Conservation (phyloP, 805 yeast species). For the Candida ortonii region DNA sequence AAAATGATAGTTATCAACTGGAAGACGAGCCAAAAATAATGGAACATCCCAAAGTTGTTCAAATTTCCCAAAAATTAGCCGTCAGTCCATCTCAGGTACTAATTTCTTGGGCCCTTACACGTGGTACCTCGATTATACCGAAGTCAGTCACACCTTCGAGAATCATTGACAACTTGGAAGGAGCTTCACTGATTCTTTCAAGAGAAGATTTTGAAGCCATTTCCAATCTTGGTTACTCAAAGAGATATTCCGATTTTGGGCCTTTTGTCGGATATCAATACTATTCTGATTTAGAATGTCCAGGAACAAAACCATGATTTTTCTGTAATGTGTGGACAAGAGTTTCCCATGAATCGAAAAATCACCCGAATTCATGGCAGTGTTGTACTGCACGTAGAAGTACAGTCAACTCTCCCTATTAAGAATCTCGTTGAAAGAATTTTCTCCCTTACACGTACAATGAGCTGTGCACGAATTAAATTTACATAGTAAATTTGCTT, state of each 20-base stretch:
- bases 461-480: too few species aligned
- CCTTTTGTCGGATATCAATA: constrained; percentile 33
- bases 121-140: constrained; percentile 52
- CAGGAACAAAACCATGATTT: constrained; percentile 32
- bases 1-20: constrained; percentile 45
- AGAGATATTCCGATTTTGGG: constrained; percentile 35
- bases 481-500: too few species aligned
- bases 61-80: constrained; percentile 42
- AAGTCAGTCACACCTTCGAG: constrained; percentile 43
- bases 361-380: too few species aligned
- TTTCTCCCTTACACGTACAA: too few species aligned
- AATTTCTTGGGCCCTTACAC: constrained; percentile 53
- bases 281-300: constrained; percentile 32
- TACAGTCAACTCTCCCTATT: too few species aligned
- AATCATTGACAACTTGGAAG: constrained; percentile 36
- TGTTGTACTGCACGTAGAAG: too few species aligned
- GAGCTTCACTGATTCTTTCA: constrained; percentile 29
- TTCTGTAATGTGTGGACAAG: background rate
- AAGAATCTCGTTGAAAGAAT: too few species aligned
- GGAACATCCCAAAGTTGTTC: constrained; percentile 39
- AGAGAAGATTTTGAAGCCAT: constrained; percentile 36
- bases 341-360: background rate
- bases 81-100: constrained; percentile 48
- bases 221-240: constrained; percentile 25
- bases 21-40: constrained; percentile 42